Evolutionary conservation across 768 basidiomycete species (phyloP).

Genomic region (Paxillus ammoniavirescens): DNA sequence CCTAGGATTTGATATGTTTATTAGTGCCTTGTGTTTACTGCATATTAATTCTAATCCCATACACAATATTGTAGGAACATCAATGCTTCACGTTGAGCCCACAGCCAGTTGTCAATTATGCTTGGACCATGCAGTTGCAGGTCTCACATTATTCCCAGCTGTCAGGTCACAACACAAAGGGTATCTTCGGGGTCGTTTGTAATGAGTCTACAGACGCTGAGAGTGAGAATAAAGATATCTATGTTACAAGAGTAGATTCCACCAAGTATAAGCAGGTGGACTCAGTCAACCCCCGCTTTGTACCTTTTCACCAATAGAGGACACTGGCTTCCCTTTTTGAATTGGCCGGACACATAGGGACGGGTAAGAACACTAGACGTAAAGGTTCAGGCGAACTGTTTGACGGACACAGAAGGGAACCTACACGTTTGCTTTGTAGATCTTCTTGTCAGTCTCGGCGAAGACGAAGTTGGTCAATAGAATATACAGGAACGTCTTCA

Average conservation of each 20-base stretch:
- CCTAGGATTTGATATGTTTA: too few relatives aligned
- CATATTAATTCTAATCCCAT: constrained; percentile 4
- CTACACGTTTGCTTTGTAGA: constrained; percentile 63
- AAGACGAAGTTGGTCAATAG: constrained; percentile 69
- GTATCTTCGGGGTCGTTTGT: background rate
- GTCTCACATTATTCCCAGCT: too few relatives aligned
- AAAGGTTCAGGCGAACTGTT: background rate
- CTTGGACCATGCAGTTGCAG: too few relatives aligned
- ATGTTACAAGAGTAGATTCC: background rate
- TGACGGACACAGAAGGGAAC: constrained; percentile 19
- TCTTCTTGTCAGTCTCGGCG: constrained; percentile 46
- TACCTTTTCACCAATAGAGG: constrained; percentile 50
- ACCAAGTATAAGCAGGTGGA: background rate
- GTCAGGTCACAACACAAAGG: background rate
- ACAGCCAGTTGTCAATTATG: too few relatives aligned
- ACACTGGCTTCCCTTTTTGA: constrained; percentile 58
- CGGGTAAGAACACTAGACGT: constrained; percentile 56
- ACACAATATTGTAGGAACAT: too few relatives aligned
- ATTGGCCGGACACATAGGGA: constrained; percentile 56
- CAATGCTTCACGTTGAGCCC: too few relatives aligned
- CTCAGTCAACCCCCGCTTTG: constrained; percentile 4
- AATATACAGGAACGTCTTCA: constrained; percentile 73
- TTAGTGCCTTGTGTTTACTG: background rate
- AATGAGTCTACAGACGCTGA: background rate
- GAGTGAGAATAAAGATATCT: too few relatives aligned